Base-by-base conservation (phyloP, 176 grass and related monocot species). In the Elaeis guineensis region DNA sequence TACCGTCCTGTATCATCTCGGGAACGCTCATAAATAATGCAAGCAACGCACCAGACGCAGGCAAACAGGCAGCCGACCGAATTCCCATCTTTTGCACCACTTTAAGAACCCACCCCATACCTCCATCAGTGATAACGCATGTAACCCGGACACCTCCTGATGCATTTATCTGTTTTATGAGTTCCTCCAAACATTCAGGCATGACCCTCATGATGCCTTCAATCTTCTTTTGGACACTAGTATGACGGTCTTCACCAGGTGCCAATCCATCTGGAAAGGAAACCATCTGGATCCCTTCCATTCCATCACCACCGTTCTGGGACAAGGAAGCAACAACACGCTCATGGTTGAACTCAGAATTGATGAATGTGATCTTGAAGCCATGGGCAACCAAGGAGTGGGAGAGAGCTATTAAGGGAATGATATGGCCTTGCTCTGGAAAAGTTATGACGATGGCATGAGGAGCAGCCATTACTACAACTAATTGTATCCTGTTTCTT, bases 391-490 rank as follows among this genome's bases (percentile, higher is more conserved):
- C 71, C 54, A 90, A 25, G 28, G 28, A 50, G 65, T 86, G 73
- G 16, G 83, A 75, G 9, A 91, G 69, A 62, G 76, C 82, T 60
- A 91, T 50, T 2, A 86, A 58, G 3, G 79, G 79, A 57, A 80
- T 83, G 17, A 92, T 77, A 52, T 92, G 88, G 57, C 88, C 83
- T 56, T 86, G 83, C 21, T 59, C 75, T 12, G 87, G 87, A 62
- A 58, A 90, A 4, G 82, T 75, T 62, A 90, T 57, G 39, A 86
- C 32, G 1, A 90, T 58, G 11, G 68, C 72, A 44, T 85, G 82
- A 25, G 60, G 72, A 21, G 49, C 5, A 4, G 8, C 44, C 56
- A 72, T 61, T 25, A 11, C 18, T 0, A 2, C 35, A 9, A 12
- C 11, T 9, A 29, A 5, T 12, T 11, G 9, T 2, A 12, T 29